Percentiles rank a stretch among this genome's conserved stretches.
Evolutionary conservation across 2,329 filamentous ascomycete species (phyloP).

Genomic region (Westerdykella aurantiaca): DNA sequence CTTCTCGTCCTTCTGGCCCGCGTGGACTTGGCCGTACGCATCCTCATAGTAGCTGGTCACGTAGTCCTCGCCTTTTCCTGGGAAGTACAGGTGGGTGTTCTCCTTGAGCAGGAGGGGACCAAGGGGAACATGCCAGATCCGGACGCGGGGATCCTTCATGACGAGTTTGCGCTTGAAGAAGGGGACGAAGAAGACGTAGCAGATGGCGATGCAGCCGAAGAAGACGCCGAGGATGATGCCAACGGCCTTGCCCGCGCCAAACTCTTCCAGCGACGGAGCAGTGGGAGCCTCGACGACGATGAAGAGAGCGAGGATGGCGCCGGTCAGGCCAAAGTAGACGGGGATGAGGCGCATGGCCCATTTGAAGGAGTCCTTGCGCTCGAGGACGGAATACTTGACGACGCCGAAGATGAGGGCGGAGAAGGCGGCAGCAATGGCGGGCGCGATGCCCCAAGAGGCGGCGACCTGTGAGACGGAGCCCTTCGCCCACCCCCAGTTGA

Average conservation of each 20-base stretch:
- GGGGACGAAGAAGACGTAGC: slow-evolving; percentile 25
- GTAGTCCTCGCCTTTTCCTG: slow-evolving; percentile 33
- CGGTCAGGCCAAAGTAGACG: slow-evolving; percentile 46
- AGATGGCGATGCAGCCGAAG: slow-evolving; percentile 15
- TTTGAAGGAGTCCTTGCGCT: slow-evolving; percentile 46
- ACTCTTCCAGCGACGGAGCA: slow-evolving; percentile 24
- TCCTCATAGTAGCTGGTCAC: slow-evolving; percentile 41
- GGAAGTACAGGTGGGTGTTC: slow-evolving; percentile 38
- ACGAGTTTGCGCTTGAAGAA: slow-evolving; percentile 25
- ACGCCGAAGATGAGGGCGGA: slow-evolving; percentile 46
- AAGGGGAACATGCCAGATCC: slow-evolving; percentile 21
- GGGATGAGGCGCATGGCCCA: slow-evolving; percentile 47
- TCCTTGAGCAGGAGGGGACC: slow-evolving; percentile 40
- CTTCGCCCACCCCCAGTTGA: slow-evolving; percentile 22
- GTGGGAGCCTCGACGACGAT: slow-evolving; percentile 49
- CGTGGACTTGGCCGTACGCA: slow-evolving; percentile 20
- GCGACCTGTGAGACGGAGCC: slow-evolving; percentile 31
- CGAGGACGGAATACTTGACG: slow-evolving; percentile 47
- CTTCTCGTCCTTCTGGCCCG: slow-evolving; percentile 12
- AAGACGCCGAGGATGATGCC: slow-evolving; percentile 26
- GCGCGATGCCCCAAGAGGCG: slow-evolving; percentile 47
- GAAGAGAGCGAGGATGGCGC: slow-evolving; percentile 50
- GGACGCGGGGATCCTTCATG: slow-evolving; percentile 19
- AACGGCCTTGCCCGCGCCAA: slow-evolving; percentile 24
- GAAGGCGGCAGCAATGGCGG: slow-evolving; percentile 44